A percentile compares a stretch with the other conserved stretches of the same genome.
Conservation (phyloP, 2,329 filamentous ascomycete genomes). For the Neopestalotiopsis sp. region DNA sequence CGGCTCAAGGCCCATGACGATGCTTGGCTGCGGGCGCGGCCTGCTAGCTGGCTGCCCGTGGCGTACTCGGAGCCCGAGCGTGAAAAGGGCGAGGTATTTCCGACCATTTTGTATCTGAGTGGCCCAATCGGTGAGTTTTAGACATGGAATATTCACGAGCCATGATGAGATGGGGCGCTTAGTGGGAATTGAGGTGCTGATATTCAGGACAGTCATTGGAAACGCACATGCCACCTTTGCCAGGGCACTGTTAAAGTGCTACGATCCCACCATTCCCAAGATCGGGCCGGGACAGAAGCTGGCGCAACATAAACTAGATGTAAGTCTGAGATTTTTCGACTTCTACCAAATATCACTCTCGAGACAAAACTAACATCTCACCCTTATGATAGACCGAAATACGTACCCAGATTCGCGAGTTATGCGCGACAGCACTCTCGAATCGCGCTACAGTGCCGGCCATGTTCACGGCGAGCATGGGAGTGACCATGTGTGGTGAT, state of each 20-base stretch:
- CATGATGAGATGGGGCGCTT: neutral
- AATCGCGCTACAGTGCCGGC: conserved; percentile 11
- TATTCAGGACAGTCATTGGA: neutral
- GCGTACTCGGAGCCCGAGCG: conserved; percentile 12
- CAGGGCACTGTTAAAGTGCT: conserved; percentile 5
- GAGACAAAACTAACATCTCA: neutral
- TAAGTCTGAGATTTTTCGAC: neutral
- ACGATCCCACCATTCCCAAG: conserved; percentile 15
- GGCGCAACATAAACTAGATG: conserved; percentile 11
- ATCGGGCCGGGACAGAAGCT: conserved; percentile 15
- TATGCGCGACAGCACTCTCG: conserved; percentile 7
- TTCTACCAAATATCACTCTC: neutral
- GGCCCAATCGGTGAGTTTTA: conserved; percentile 4
- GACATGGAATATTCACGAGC: too few relatives aligned
- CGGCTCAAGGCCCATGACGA: conserved; percentile 7
- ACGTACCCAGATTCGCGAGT: conserved; percentile 12
- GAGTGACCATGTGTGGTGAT: conserved; percentile 15
- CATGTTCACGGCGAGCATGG: conserved; percentile 17
- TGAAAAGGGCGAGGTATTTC: conserved; percentile 10
- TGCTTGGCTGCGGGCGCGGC: conserved; percentile 4
- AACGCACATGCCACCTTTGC: conserved; percentile 13
- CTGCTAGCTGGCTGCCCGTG: neutral
- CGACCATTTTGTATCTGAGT: neutral
- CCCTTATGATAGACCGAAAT: neutral
- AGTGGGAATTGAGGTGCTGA: neutral